Conservation (phyloP, 257 asterid species). For the Fraxinus anomala region DNA sequence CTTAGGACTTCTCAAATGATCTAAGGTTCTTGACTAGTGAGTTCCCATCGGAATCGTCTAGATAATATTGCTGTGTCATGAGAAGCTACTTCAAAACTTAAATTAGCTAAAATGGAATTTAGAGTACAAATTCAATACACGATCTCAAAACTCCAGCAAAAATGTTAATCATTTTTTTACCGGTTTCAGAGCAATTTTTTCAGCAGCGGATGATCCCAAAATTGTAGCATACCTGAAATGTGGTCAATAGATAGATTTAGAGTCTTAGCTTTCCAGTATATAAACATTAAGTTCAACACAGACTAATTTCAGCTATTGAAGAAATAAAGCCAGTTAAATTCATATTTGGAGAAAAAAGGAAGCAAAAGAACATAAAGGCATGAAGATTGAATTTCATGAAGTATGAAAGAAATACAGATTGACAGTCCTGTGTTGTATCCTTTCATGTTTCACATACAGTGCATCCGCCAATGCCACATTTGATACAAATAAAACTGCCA, state of each 20-base stretch:
- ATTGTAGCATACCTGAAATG: constrained; percentile 87
- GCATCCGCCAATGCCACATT: background rate
- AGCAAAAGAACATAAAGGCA: constrained; percentile 8
- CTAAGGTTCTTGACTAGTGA: constrained; percentile 23
- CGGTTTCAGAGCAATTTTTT: constrained; percentile 70
- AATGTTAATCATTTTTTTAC: constrained; percentile 39
- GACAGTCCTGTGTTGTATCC: constrained; percentile 14
- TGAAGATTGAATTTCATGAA: constrained; percentile 4
- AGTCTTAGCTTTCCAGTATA: constrained; percentile 21
- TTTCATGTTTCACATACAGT: constrained; percentile 13
- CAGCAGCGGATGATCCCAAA: constrained; percentile 79
- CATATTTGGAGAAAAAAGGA: constrained; percentile 1
- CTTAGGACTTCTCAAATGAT: background rate
- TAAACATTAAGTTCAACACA: background rate
- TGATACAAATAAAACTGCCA: background rate
- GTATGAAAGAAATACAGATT: constrained; percentile 3
- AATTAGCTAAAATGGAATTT: constrained; percentile 4
- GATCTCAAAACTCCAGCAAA: constrained; percentile 1
- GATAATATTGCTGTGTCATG: constrained; percentile 9
- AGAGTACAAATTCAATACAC: background rate
- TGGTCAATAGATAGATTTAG: constrained; percentile 27
- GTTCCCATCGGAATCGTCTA: constrained; percentile 15
- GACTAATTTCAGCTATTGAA: background rate
- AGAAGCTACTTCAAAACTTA: constrained; percentile 18
- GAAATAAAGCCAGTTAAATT: constrained; percentile 11